A percentile compares a stretch with the other conserved stretches of the same genome.
Conservation (phyloP, 2,329 filamentous ascomycete genomes). For the Monilinia laxa region DNA sequence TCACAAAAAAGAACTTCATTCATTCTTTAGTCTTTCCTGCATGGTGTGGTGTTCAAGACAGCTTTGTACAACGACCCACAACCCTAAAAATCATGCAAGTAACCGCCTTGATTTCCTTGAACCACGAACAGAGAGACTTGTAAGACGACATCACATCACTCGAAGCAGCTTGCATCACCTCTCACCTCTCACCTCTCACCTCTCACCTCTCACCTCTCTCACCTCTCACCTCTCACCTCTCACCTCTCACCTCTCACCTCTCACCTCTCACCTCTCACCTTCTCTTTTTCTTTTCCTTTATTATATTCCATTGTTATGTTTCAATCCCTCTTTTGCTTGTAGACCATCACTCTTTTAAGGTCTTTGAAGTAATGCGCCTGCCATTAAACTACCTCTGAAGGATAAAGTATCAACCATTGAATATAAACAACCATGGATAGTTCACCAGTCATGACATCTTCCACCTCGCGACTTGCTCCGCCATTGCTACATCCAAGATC, state of each 20-base stretch:
- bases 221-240: conserved; percentile 20
- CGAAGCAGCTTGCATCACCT: conserved; percentile 22
- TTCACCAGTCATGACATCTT: conserved; percentile 29
- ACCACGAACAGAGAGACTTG: conserved; percentile 17
- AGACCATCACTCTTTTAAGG: conserved; percentile 24
- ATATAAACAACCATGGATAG: conserved; percentile 30
- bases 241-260: conserved; percentile 13
- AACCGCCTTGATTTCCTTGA: conserved; percentile 14
- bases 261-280: background rate
- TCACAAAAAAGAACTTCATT: background rate
- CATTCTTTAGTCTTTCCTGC: background rate
- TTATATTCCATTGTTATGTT: conserved; percentile 6
- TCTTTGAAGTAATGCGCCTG: conserved; percentile 30
- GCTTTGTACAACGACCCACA: conserved; percentile 21
- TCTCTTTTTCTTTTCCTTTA: conserved; percentile 10
- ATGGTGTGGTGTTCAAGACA: conserved; percentile 22
- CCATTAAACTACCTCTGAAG: conserved; percentile 12
- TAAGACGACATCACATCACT: conserved; percentile 22
- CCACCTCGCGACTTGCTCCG: conserved; percentile 31
- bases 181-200: background rate
- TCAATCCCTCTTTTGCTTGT: conserved; percentile 1
- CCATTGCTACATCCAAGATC: conserved; percentile 28
- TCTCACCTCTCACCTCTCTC: conserved; percentile 20
- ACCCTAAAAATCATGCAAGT: conserved; percentile 20
- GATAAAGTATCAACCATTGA: conserved; percentile 30